A percentile compares a stretch with the other conserved stretches of the same genome.
Conservation (phyloP, 106 monocot genomes). For the Acorus gramineus region DNA sequence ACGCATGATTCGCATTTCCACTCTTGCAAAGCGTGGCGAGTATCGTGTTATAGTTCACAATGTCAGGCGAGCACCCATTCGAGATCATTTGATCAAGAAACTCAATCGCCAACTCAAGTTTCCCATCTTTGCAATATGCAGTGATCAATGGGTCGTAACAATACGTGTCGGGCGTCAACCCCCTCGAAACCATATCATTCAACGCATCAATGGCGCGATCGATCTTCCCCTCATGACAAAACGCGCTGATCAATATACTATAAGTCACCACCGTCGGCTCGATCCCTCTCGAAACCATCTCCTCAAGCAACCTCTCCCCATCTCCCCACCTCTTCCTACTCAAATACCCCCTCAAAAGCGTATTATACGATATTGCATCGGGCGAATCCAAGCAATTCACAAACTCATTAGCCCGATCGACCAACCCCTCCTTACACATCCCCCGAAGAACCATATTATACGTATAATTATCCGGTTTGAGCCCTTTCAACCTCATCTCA, state of each 20-base stretch:
- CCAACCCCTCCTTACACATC: constrained; percentile 38
- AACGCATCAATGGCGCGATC: constrained; percentile 39
- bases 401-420: constrained; percentile 36
- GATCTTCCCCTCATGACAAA: constrained; percentile 41
- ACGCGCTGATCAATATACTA: constrained; percentile 38
- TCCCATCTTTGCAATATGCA: constrained; percentile 48
- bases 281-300: constrained; percentile 26
- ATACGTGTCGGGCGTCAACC: constrained; percentile 42
- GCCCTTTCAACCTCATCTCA: constrained; percentile 27
- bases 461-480: constrained; percentile 32
- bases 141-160: constrained; percentile 57
- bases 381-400: constrained; percentile 17
- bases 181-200: constrained; percentile 36
- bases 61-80: constrained; percentile 50
- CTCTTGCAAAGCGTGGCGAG: constrained; percentile 52
- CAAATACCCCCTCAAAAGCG: constrained; percentile 31
- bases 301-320: constrained; percentile 20
- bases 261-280: constrained; percentile 39
- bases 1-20: constrained; percentile 32
- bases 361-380: constrained; percentile 45
- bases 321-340: constrained; percentile 24
- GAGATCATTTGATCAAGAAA: constrained; percentile 51
- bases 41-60: constrained; percentile 65
- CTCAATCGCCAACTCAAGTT: constrained; percentile 40
- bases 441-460: constrained; percentile 47